Conservation (phyloP, 257 asterid genomes). For the Jacaranda mimosifolia region DNA sequence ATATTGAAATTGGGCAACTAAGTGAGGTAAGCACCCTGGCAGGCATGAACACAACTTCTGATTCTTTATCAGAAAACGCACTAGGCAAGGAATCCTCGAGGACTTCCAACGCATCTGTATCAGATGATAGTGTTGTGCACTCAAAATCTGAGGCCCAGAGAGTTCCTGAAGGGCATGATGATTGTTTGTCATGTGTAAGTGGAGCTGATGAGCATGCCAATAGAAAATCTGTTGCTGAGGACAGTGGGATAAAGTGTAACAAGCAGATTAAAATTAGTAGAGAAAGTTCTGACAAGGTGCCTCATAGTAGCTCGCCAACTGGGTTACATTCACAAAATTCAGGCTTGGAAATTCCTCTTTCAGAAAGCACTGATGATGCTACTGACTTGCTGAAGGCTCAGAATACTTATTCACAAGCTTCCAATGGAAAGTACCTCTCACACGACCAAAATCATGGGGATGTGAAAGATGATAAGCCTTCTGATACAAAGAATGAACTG, state of each 20-base stretch:
- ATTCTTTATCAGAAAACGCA: constrained; percentile 64
- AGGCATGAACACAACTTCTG: constrained; percentile 55
- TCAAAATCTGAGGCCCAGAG: constrained; percentile 53
- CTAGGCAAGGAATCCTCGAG: constrained; percentile 55
- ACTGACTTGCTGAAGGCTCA: constrained; percentile 43
- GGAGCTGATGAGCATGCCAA: constrained; percentile 52
- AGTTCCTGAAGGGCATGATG: constrained; percentile 63
- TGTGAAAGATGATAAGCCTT: constrained; percentile 43
- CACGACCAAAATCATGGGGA: constrained; percentile 33
- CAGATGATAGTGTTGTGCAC: constrained; percentile 54
- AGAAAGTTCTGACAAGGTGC: constrained; percentile 45
- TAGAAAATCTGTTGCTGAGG: constrained; percentile 45
- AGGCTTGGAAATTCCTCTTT: constrained; percentile 29
- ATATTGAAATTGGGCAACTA: constrained; percentile 53
- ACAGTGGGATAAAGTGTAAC: constrained; percentile 41
- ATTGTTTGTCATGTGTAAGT: constrained; percentile 62
- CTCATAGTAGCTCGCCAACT: constrained; percentile 42
- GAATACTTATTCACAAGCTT: constrained; percentile 39
- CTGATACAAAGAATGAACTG: constrained; percentile 35
- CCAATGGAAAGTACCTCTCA: constrained; percentile 35
- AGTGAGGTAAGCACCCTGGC: constrained; percentile 56
- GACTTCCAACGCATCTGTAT: constrained; percentile 59
- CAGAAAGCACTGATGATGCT: constrained; percentile 41
- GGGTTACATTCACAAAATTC: constrained; percentile 39
- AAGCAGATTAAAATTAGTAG: constrained; percentile 38